A percentile compares a stretch with the other conserved stretches of the same genome.
These are phyloP conservation scores for Xerocomus spinulosus DNA, from an alignment of 768 basidiomycete genomes.

Conservation along the genomic window DNA sequence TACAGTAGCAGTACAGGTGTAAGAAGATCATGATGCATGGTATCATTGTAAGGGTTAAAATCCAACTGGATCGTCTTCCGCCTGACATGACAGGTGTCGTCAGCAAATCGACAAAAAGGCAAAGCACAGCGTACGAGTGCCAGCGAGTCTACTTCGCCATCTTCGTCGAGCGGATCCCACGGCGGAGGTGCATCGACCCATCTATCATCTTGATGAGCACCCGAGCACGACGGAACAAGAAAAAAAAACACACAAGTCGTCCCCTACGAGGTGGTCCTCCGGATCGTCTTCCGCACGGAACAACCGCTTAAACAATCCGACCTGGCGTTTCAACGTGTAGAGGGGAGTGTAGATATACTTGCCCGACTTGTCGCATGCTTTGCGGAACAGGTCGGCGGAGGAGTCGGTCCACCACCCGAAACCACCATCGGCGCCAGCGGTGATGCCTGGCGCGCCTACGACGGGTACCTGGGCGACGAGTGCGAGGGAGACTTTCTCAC, in stretches of 20 bases:
- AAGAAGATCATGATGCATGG: too few relatives aligned
- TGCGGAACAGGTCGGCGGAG: conserved; percentile 20
- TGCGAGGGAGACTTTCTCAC: conserved; percentile 23
- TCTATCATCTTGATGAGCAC: conserved; percentile 7
- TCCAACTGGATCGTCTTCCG: too few relatives aligned
- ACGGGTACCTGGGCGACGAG: conserved; percentile 16
- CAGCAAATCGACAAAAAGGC: too few relatives aligned
- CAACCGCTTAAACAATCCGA: neutral
- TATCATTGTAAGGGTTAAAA: too few relatives aligned
- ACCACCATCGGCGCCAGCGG: conserved; percentile 10
- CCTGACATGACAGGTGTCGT: too few relatives aligned
- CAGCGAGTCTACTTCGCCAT: conserved; percentile 20
- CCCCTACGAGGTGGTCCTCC: neutral
- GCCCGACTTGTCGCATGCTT: conserved; percentile 18
- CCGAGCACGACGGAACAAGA: neutral
- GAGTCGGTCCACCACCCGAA: conserved; percentile 22
- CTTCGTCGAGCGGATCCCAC: conserved; percentile 25
- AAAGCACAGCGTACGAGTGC: conserved; percentile 13
- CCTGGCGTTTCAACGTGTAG: conserved; percentile 19
- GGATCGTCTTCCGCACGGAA: conserved; percentile 7
- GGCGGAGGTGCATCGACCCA: conserved; percentile 18
- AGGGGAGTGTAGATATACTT: conserved; percentile 26
- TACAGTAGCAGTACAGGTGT: too few relatives aligned
- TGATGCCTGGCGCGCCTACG: neutral
- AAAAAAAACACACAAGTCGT: conserved; percentile 15